A percentile compares a stretch with the other conserved stretches of the same genome.
phyloP scores from a whole-genome alignment of 2,329 filamentous ascomycete species.

The Magnaporthiopsis rhizophila region DNA sequence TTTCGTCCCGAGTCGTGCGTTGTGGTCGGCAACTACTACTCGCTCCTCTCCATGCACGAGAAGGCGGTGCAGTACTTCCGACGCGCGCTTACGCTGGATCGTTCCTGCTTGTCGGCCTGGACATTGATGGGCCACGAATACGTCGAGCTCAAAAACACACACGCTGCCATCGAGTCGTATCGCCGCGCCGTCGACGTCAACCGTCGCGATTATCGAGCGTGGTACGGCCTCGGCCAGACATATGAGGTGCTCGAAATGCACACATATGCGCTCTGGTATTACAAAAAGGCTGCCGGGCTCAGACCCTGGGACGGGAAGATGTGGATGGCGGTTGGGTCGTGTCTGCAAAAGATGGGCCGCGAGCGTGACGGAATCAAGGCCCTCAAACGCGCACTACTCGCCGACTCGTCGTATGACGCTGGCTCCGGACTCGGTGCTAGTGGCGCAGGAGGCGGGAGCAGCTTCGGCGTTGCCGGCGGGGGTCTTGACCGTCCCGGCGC shows the following conservation, averaged over 20 bases:
- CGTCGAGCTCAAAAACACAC: slow-evolving; percentile 96
- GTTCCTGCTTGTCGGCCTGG: slow-evolving; percentile 89
- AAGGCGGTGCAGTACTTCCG: slow-evolving; percentile 98
- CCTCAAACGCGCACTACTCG: slow-evolving; percentile 82
- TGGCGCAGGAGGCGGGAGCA: slow-evolving; percentile 31
- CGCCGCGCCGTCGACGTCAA: slow-evolving; percentile 93
- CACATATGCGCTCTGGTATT: slow-evolving; percentile 94
- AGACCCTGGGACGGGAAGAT: slow-evolving; percentile 97
- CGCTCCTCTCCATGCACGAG: slow-evolving; percentile 86
- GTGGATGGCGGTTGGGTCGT: slow-evolving; percentile 95
- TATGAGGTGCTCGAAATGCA: slow-evolving; percentile 99
- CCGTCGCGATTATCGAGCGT: slow-evolving; percentile 90
- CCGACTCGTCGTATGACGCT: slow-evolving; percentile 74
- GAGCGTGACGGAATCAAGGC: slow-evolving; percentile 89
- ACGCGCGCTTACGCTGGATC: slow-evolving; percentile 80
- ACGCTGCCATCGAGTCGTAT: slow-evolving; percentile 95
- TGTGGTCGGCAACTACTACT: slow-evolving; percentile 96
- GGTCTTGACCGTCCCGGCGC: slow-evolving; percentile 40
- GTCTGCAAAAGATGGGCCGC: slow-evolving; percentile 81
- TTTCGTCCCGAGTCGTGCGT: slow-evolving; percentile 96
- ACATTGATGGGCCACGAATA: slow-evolving; percentile 99
- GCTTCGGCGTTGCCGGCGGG: slow-evolving; percentile 34
- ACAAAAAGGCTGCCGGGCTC: slow-evolving; percentile 86
- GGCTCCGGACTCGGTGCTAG: slow-evolving; percentile 14
- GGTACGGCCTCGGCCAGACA: slow-evolving; percentile 94